These are phyloP conservation scores for Colletotrichum horii DNA, from an alignment of 2,329 filamentous ascomycete genomes.

Conservation along the genomic window DNA sequence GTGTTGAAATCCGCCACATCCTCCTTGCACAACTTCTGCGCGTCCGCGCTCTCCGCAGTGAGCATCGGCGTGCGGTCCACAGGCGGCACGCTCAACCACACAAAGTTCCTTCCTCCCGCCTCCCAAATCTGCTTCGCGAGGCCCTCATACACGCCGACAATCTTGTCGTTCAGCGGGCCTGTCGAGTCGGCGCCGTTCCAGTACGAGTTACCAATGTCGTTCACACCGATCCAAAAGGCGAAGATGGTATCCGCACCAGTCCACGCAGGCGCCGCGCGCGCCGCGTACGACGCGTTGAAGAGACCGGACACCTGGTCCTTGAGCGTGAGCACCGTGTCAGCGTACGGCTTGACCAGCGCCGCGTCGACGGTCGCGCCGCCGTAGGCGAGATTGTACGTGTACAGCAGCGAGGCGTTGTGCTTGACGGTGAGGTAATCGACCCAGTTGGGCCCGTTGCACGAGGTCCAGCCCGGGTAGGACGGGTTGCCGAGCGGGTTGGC, in stretches of 20 bases:
- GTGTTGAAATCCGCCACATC: conserved; percentile 59
- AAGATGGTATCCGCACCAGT: conserved; percentile 44
- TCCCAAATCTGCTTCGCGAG: conserved; percentile 52
- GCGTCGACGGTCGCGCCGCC: conserved; percentile 60
- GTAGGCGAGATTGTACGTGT: conserved; percentile 59
- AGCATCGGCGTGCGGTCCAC: conserved; percentile 59
- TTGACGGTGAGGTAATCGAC: conserved; percentile 52
- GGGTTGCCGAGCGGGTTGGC: conserved; percentile 69
- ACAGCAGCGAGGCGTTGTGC: conserved; percentile 50
- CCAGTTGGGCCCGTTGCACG: conserved; percentile 57
- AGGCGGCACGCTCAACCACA: conserved; percentile 64
- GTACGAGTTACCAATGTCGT: conserved; percentile 58
- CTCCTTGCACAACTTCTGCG: conserved; percentile 39
- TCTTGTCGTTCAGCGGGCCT: conserved; percentile 37
- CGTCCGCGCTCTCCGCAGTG: conserved; percentile 38
- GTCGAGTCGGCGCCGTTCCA: conserved; percentile 33
- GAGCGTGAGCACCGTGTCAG: conserved; percentile 50
- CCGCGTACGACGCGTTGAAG: conserved; percentile 25
- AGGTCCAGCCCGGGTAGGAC: conserved; percentile 54
- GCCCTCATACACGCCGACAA: conserved; percentile 47
- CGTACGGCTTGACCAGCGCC: conserved; percentile 55
- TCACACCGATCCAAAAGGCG: conserved; percentile 60
- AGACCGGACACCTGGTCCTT: conserved; percentile 51
- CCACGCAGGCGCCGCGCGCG: conserved; percentile 43
- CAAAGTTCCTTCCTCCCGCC: conserved; percentile 61